phyloP scores from a whole-genome alignment of 2,329 filamentous ascomycete genomes.

The Ophiostoma fasciatum region DNA sequence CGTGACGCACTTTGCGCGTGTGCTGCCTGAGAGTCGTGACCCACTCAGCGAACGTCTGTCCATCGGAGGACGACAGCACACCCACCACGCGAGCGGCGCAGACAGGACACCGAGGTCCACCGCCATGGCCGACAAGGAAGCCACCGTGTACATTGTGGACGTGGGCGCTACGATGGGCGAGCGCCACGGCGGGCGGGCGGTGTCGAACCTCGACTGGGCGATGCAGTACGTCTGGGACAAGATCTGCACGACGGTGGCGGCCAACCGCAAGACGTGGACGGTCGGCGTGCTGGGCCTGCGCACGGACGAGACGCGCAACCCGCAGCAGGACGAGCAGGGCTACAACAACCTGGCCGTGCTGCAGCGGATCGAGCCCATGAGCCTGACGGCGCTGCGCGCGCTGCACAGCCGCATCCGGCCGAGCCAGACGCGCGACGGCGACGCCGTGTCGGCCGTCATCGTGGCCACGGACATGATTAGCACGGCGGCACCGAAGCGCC shows the following conservation, averaged over 20 bases:
- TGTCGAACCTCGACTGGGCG: slow-evolving; percentile 76
- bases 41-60: slow-evolving; percentile 4
- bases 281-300: slow-evolving; percentile 72
- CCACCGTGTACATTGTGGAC: slow-evolving; percentile 83
- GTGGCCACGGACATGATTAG: slow-evolving; percentile 76
- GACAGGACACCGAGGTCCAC: no score
- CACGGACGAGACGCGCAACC: slow-evolving; percentile 62
- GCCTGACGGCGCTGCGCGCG: slow-evolving; percentile 52
- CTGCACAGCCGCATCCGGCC: slow-evolving; percentile 51
- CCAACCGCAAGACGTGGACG: slow-evolving; percentile 55
- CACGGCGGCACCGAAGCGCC: slow-evolving; percentile 56
- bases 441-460: slow-evolving; percentile 77
- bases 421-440: slow-evolving; percentile 54
- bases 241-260: slow-evolving; percentile 55
- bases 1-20: slow-evolving; percentile 4
- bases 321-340: slow-evolving; percentile 47
- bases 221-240: slow-evolving; percentile 95
- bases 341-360: slow-evolving; percentile 75
- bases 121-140: slow-evolving; percentile 81
- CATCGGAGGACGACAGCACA: no score
- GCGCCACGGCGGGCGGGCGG: slow-evolving; percentile 50
- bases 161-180: slow-evolving; percentile 73
- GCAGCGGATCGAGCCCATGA: slow-evolving; percentile 46
- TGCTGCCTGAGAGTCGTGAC: background rate
- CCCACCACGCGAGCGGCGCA: no score